phyloP scores from a whole-genome alignment of 169 alveolate species.

The Cryptosporidium canis region DNA sequence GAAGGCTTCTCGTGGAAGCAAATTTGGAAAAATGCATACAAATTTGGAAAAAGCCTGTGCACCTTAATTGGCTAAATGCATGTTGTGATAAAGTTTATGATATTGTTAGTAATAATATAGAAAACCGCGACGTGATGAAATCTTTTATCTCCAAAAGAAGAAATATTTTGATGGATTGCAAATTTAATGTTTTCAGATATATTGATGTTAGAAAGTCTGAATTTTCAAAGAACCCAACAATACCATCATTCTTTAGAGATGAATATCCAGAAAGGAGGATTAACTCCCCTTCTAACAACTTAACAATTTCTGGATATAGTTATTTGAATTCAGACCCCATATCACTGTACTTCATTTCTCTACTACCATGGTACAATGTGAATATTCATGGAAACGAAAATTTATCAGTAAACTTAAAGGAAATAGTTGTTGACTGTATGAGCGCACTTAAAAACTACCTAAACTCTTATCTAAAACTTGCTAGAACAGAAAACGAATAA shows the following conservation, averaged over 20 bases:
- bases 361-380: slow-evolving; percentile 33
- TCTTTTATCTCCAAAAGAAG: not conserved
- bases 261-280: not conserved
- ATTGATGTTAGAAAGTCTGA: slow-evolving; percentile 39
- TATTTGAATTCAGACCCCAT: slow-evolving; percentile 61
- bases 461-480: not conserved
- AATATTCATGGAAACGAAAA: not conserved
- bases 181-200: slow-evolving; percentile 62
- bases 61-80: slow-evolving; percentile 13
- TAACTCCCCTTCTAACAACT: not conserved
- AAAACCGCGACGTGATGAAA: not conserved
- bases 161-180: slow-evolving; percentile 4
- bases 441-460: slow-evolving; percentile 30
- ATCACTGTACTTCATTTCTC: not conserved
- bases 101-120: not conserved
- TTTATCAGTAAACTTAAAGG: slow-evolving; percentile 1
- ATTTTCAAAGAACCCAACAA: slow-evolving; percentile 27
- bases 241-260: slow-evolving; percentile 47
- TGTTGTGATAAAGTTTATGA: slow-evolving; percentile 23
- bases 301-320: not conserved
- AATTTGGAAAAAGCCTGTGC: slow-evolving; percentile 17
- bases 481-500: no score
- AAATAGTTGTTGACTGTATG: slow-evolving; percentile 11
- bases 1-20: slow-evolving; percentile 55
- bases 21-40: slow-evolving; percentile 28